Conservation (phyloP, 2,329 filamentous ascomycete genomes). For the Claviceps humidiphila region DNA sequence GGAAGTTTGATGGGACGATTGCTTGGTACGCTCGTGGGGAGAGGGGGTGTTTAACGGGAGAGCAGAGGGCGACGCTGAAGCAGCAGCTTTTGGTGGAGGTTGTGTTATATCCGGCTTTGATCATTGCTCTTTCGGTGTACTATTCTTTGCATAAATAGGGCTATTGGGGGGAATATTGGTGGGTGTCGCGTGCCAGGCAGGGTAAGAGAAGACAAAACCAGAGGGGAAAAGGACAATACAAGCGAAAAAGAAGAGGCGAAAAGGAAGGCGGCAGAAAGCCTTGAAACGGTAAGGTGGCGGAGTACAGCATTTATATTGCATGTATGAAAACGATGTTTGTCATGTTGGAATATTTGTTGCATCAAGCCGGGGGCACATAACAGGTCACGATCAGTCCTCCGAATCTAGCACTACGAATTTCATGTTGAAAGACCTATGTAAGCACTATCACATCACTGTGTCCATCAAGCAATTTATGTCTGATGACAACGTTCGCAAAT, state of each 20-base stretch:
- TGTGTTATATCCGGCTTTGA: constrained; percentile 19
- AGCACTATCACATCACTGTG: background rate
- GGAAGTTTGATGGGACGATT: constrained; percentile 31
- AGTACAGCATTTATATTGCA: too few species aligned
- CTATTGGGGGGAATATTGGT: too few species aligned
- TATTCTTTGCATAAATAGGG: constrained; percentile 12
- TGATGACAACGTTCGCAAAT: background rate
- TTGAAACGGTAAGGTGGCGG: background rate
- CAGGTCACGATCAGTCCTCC: background rate
- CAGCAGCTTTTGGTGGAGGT: constrained; percentile 25
- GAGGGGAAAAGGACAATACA: background rate
- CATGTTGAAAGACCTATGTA: background rate
- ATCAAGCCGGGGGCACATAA: background rate
- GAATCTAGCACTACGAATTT: background rate
- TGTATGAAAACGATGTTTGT: background rate
- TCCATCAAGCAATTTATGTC: background rate
- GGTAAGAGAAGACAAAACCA: too few species aligned
- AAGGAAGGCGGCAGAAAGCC: background rate
- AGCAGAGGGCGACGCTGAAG: constrained; percentile 18
- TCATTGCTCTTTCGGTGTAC: constrained; percentile 18
- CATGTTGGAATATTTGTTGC: background rate
- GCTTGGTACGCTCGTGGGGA: constrained; percentile 37
- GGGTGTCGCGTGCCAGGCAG: background rate
- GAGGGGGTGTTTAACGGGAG: constrained; percentile 22
- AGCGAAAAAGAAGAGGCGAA: background rate